These are phyloP conservation scores for Cerioporus squamosus DNA, from an alignment of 1,284 basidiomycete genomes.

Conservation along the genomic window DNA sequence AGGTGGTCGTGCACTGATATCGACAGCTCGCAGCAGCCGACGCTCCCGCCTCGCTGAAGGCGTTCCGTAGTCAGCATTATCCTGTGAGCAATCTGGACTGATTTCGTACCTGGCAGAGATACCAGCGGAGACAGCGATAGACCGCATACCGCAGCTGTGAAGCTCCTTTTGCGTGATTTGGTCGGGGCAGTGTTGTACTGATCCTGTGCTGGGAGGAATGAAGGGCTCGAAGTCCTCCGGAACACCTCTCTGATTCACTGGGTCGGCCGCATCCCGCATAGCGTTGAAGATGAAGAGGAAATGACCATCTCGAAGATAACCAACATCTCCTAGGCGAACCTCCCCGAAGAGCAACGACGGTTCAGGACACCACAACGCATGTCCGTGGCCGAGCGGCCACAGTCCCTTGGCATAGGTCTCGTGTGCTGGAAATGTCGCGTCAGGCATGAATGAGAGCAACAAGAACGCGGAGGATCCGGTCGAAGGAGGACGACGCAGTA, in stretches of 20 bases:
- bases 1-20: not conserved
- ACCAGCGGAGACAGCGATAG: not conserved
- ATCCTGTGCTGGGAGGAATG: not conserved
- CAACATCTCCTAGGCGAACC: slow-evolving; percentile 33
- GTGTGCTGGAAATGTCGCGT: slow-evolving; percentile 1
- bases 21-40: not conserved
- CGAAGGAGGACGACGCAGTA: too few species aligned
- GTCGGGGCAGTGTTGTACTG: not conserved
- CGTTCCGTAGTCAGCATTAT: not conserved
- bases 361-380: slow-evolving; percentile 21
- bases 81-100: not conserved
- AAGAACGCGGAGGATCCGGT: too few species aligned
- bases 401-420: slow-evolving; percentile 17
- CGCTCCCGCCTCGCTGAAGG: not conserved
- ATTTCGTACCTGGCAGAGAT: not conserved
- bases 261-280: not conserved
- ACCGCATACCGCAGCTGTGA: not conserved
- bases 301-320: slow-evolving; percentile 26
- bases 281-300: slow-evolving; percentile 35
- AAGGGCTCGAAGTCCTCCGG: not conserved
- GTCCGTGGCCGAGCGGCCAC: slow-evolving; percentile 9
- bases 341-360: slow-evolving; percentile 9
- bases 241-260: not conserved
- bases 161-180: not conserved
- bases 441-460: not conserved